These are phyloP conservation scores for Prunus salicina DNA, from an alignment of 306 rosid genomes.

Conservation along the genomic window DNA sequence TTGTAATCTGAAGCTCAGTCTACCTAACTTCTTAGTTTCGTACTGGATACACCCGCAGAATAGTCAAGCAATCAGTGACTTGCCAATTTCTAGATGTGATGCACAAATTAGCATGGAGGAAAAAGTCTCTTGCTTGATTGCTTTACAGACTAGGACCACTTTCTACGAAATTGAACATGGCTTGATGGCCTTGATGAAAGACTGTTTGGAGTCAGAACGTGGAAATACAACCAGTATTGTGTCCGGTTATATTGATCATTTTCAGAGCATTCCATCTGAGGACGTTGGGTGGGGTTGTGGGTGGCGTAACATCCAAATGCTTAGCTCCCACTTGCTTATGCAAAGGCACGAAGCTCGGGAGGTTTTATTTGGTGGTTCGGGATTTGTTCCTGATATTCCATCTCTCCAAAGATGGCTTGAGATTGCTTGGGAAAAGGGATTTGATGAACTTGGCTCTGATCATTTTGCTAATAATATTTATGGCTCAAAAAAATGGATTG, in stretches of 20 bases:
- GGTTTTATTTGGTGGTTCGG: conserved; percentile 67
- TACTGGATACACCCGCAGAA: conserved; percentile 35
- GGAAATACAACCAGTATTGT: conserved; percentile 45
- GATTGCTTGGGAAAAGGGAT: conserved; percentile 89
- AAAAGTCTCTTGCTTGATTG: conserved; percentile 48
- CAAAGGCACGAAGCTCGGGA: conserved; percentile 53
- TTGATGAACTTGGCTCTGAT: conserved; percentile 62
- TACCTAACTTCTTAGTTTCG: neutral
- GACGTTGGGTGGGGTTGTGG: conserved; percentile 93
- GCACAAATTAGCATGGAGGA: conserved; percentile 35
- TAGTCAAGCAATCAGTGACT: conserved; percentile 19
- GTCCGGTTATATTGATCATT: conserved; percentile 68
- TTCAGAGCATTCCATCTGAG: conserved; percentile 58
- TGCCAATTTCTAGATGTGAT: conserved; percentile 17
- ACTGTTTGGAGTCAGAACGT: conserved; percentile 67
- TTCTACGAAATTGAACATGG: conserved; percentile 60
- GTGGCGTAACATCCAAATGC: conserved; percentile 88
- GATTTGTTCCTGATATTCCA: conserved; percentile 69
- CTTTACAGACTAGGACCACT: conserved; percentile 43
- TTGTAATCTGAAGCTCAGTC: conserved; percentile 7
- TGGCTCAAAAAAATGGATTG: conserved; percentile 70
- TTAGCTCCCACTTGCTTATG: conserved; percentile 62
- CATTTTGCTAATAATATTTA: conserved; percentile 53
- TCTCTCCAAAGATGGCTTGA: conserved; percentile 90
- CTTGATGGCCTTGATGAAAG: conserved; percentile 58